Conservation (phyloP, 2,329 filamentous ascomycete genomes). For the Lecanosticta acicola region DNA sequence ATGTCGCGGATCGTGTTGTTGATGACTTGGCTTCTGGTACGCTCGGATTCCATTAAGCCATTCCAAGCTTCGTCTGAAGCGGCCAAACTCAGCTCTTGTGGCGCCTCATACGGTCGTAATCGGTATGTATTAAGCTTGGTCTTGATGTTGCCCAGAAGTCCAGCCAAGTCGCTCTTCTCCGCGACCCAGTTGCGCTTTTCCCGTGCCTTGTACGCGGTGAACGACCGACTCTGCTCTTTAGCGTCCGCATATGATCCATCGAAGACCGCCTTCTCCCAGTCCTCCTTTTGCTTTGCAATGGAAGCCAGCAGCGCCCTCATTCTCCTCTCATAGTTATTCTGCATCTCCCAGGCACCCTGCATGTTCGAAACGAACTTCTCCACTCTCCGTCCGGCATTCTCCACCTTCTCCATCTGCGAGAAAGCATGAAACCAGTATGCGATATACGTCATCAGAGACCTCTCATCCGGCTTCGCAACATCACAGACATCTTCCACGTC, state of each 20-base stretch:
- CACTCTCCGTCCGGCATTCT: conserved; percentile 90
- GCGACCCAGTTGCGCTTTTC: conserved; percentile 94
- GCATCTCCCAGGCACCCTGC: conserved; percentile 99
- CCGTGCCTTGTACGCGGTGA: conserved; percentile 83
- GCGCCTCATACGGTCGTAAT: conserved; percentile 83
- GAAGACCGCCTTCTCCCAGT: conserved; percentile 76
- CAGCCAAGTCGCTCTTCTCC: conserved; percentile 92
- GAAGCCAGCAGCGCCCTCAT: conserved; percentile 76
- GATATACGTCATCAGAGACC: conserved; percentile 98
- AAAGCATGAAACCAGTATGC: conserved; percentile 99
- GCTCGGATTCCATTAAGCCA: conserved; percentile 73
- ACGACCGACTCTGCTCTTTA: conserved; percentile 75
- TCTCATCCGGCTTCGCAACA: conserved; percentile 90
- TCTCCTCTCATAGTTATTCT: conserved; percentile 86
- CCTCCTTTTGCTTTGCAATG: conserved; percentile 65
- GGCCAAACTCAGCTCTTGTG: conserved; percentile 73
- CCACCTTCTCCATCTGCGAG: conserved; percentile 96
- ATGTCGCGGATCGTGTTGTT: conserved; percentile 99
- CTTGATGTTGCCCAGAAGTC: conserved; percentile 94
- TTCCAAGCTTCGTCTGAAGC: conserved; percentile 79
- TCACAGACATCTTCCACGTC: conserved; percentile 98
- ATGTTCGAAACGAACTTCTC: conserved; percentile 99
- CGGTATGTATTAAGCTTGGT: conserved; percentile 96
- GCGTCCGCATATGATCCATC: conserved; percentile 89
- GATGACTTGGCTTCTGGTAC: conserved; percentile 83